Conservation (phyloP, 805 yeast species). For the Hanseniaspora guilliermondii region DNA sequence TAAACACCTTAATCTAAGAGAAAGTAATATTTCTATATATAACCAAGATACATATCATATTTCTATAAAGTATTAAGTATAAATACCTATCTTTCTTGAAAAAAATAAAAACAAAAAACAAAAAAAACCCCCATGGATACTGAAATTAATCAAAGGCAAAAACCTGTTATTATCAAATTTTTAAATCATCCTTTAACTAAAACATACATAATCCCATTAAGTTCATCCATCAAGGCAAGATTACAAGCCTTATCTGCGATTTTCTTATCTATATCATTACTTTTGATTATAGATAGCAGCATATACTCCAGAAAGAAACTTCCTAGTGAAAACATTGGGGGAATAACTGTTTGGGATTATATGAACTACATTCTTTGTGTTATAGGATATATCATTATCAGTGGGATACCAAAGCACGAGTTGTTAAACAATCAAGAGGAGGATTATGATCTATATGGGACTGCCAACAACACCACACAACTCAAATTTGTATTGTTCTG, state of each 20-base stretch:
- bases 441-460: slow-evolving; percentile 37
- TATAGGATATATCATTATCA: slow-evolving; percentile 10
- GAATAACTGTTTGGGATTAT: slow-evolving; percentile 12
- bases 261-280: slow-evolving; percentile 5
- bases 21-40: too few relatives aligned
- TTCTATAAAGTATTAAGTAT: not conserved
- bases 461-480: slow-evolving; percentile 44
- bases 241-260: slow-evolving; percentile 11
- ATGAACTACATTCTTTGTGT: slow-evolving; percentile 11
- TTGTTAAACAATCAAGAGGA: slow-evolving; percentile 16
- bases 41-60: too few relatives aligned
- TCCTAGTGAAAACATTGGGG: slow-evolving; percentile 8
- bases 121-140: not conserved
- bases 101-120: not conserved
- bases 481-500: slow-evolving; percentile 80
- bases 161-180: slow-evolving; percentile 5
- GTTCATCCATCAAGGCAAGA: slow-evolving; percentile 4
- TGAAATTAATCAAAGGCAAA: not conserved
- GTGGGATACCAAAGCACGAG: slow-evolving; percentile 11
- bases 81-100: not conserved
- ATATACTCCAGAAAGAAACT: slow-evolving; percentile 8
- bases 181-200: slow-evolving; percentile 10
- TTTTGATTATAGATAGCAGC: slow-evolving; percentile 10
- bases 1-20: too few relatives aligned
- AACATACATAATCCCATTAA: slow-evolving; percentile 10